Evolutionary conservation across 805 yeast genomes (phyloP).

Genomic region (Ogataea zsoltii): DNA sequence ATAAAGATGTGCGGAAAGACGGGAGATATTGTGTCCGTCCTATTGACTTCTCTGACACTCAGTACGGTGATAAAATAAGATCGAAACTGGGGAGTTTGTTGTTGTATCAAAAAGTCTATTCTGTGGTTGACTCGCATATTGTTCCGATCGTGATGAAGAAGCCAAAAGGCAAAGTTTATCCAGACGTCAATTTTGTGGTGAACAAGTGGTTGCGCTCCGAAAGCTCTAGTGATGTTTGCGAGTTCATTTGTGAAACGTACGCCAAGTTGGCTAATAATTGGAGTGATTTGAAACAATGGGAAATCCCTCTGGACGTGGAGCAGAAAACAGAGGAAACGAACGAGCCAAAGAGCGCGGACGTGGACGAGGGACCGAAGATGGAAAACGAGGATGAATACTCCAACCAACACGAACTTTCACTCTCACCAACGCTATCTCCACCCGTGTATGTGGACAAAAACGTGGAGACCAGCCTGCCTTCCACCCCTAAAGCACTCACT

Average conservation of each 20-base stretch:
- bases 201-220: neutral
- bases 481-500: no score
- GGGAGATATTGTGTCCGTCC: slow-evolving; percentile 5
- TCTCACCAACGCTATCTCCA: no score
- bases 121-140: slow-evolving; percentile 7
- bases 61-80: slow-evolving; percentile 5
- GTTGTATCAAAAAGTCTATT: slow-evolving; percentile 21
- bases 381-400: no score
- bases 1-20: neutral
- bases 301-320: no score
- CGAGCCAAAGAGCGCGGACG: no score
- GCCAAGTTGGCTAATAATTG: no score
- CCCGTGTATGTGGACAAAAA: no score
- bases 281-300: no score
- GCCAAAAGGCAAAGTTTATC: neutral
- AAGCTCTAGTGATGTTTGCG: neutral
- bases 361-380: no score
- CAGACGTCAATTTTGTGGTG: slow-evolving; percentile 11
- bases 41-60: slow-evolving; percentile 15
- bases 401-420: no score
- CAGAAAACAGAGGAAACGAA: no score
- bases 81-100: slow-evolving; percentile 7
- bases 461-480: no score
- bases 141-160: slow-evolving; percentile 2
- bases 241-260: neutral